Conservation (phyloP, 2,329 filamentous ascomycete genomes). For the Penicillium sp. region DNA sequence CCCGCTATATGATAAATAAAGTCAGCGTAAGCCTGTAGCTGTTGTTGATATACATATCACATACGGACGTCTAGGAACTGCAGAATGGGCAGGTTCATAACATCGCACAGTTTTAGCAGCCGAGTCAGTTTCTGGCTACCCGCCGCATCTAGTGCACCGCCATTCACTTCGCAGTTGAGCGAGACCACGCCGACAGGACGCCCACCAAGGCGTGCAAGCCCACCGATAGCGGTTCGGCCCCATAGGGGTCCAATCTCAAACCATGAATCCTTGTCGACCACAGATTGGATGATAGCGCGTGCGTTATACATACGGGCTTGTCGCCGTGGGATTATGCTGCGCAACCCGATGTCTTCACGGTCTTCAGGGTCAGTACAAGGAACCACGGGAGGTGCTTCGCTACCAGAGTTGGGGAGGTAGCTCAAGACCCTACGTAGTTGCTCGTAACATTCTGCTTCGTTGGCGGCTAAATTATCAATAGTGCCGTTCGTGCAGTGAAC, state of each 20-base stretch:
- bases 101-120: conserved; percentile 64
- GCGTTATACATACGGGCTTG: conserved; percentile 63
- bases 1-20: conserved; percentile 42
- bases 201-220: conserved; percentile 60
- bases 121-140: conserved; percentile 63
- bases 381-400: conserved; percentile 54
- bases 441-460: conserved; percentile 63
- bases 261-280: conserved; percentile 59
- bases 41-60: too few species aligned
- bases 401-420: conserved; percentile 61
- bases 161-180: conserved; percentile 62
- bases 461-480: conserved; percentile 63
- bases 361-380: conserved; percentile 52
- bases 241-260: conserved; percentile 67
- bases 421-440: conserved; percentile 59
- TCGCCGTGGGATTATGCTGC: conserved; percentile 59
- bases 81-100: conserved; percentile 65
- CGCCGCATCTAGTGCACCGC: conserved; percentile 61
- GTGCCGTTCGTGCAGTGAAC: conserved; percentile 68
- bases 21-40: not conserved
- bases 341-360: conserved; percentile 52
- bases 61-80: conserved; percentile 64
- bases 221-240: conserved; percentile 63
- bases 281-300: conserved; percentile 57
- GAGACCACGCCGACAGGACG: conserved; percentile 61